These are phyloP conservation scores for Hymenotorrendiella dingleyae DNA, from an alignment of 2,329 filamentous ascomycete species.

Conservation along the genomic window DNA sequence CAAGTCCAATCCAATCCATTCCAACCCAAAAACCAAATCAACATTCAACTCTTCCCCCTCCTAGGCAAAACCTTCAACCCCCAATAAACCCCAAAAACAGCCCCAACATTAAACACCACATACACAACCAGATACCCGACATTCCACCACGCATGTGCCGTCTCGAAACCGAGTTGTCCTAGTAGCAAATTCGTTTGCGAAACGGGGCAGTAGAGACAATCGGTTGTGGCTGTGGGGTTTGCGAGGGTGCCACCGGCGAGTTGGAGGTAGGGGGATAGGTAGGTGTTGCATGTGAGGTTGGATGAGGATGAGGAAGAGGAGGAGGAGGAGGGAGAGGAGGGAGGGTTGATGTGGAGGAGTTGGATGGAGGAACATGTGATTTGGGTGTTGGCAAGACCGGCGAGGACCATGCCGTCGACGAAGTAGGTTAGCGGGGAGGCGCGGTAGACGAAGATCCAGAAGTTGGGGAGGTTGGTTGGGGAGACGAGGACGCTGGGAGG, in stretches of 20 bases:
- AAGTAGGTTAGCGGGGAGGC: slow-evolving; percentile 77
- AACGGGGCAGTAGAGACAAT: slow-evolving; percentile 52
- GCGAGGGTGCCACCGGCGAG: slow-evolving; percentile 46
- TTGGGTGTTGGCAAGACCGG: slow-evolving; percentile 59
- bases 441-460: slow-evolving; percentile 81
- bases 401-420: slow-evolving; percentile 63
- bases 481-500: slow-evolving; percentile 41
- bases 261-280: slow-evolving; percentile 45
- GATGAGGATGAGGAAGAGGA: too few species aligned
- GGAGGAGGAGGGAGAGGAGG: too few species aligned
- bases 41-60: too few species aligned
- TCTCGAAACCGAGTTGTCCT: slow-evolving; percentile 41
- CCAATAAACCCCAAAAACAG: slow-evolving; percentile 31
- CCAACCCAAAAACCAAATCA: too few species aligned
- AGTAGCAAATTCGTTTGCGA: slow-evolving; percentile 48
- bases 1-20: too few species aligned
- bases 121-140: background rate
- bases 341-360: slow-evolving; percentile 55
- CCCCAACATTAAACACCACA: background rate
- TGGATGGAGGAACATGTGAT: slow-evolving; percentile 66
- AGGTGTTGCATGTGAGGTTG: slow-evolving; percentile 50
- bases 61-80: too few species aligned
- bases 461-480: slow-evolving; percentile 55
- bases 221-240: slow-evolving; percentile 37
- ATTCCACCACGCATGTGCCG: background rate